Base-by-base conservation (phyloP, 208 protist species). In the Trypanosomatidae sp. region DNA sequence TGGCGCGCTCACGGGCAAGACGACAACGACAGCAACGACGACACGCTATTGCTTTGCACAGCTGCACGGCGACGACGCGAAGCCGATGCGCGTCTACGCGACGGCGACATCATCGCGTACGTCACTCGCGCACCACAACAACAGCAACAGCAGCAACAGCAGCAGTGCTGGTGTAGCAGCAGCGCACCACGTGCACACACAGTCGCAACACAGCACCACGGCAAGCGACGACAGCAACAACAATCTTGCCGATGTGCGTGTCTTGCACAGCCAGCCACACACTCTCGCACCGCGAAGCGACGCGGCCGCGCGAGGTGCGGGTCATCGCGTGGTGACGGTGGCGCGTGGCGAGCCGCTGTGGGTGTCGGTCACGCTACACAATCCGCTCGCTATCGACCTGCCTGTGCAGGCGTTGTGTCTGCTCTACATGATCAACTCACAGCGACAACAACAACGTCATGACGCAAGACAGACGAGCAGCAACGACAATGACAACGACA, bases 311-410 rank as follows among this genome's bases (percentile, higher is more conserved):
- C 19, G 19, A 5, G 6, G 2, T 20, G 33, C 21, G 21, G 2
- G 16, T 13, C 43, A 13, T 40, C 55, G 58, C 21, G 53, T 48
- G 43, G 75, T 57, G 49, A 53, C 37, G 13, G 75, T 86, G 35
- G 56, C 72, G 33, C 56, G 66, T 10, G 56, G 47, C 0, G 81
- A 87, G 62, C 65, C 81, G 23, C 71, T 90, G 7, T 43, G 63
- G 45, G 44, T 90, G 22, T 69, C 44, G 35, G 67, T 90, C 19
- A 48, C 56, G 24, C 53, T 90, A 53, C 43, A 64, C 35, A 86
- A 90, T 56, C 48, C 76, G 13, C 27, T 76, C 53, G 81, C 72
- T 32, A 61, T 53, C 37, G 6, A 53, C n/a, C 25, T 90, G 6
- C 68, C 46, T 25, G 73, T 55, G 25, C 51, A 63, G 33, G 53